Base-by-base conservation (phyloP, 176 grass and related monocot genomes). In the maize (Zea mays) region DNA sequence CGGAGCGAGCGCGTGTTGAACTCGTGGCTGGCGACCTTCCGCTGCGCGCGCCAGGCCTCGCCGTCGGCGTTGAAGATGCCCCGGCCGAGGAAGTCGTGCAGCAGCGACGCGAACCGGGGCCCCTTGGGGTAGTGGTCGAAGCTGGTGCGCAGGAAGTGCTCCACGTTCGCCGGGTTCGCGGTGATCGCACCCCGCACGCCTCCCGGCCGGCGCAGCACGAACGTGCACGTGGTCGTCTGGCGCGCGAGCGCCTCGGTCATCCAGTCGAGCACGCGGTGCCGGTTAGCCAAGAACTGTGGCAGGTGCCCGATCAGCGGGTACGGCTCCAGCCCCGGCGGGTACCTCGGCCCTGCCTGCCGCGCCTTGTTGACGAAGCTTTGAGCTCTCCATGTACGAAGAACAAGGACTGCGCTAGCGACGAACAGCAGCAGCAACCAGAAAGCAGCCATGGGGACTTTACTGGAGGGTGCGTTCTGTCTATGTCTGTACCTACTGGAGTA, bases 61-160 rank as follows among this genome's bases (percentile, higher is more conserved):
- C 86, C 86, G 68, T 96, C 86, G 40, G 89, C 60, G 62, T 92
- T 96, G 89, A 96, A 87, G 70, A 95, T 89, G 20, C 89, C 86
- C 0, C 73, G 47, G 47, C 89, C 92, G 1, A 92, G 78, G 74
- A 95, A 92, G 71, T 89, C 92, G 37, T 92, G 86, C 34, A 92
- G 84, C 39, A 73, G 49, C 0, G 83, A 62, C 17, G 27, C 11
- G 43, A 70, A 7, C 11, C 55, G 64, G 17, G 78, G 33, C 8
- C 90, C 90, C 79, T 93, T 93, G 6, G 81, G 85, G 54, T 87
- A 93, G 35, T 76, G 76, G 21, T 85, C 81, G 58, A 90, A 93
- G 61, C 46, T 20, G 20, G 62, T 12, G 3, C 74, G 76, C 65
- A 93, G 85, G 61, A 93, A 49, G 56, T 89, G 77, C 68, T 69